Conservation (phyloP, 768 basidiomycete genomes). For the Chiua virens region DNA sequence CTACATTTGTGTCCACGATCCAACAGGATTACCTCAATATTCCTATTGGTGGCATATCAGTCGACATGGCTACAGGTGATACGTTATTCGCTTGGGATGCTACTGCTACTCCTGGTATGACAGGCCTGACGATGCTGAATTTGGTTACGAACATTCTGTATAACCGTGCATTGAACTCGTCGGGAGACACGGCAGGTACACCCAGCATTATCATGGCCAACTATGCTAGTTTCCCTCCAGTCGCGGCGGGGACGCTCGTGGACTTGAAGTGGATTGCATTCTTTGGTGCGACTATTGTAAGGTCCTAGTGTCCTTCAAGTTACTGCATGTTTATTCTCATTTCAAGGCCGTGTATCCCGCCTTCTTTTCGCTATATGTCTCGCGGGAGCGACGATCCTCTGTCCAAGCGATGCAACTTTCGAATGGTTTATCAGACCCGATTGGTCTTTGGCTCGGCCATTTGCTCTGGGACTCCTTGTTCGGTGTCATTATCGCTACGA, state of each 20-base stretch:
- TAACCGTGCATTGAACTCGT: slow-evolving; percentile 57
- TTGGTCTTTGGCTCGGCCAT: slow-evolving; percentile 79
- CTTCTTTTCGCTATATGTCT: slow-evolving; percentile 77
- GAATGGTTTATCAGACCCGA: slow-evolving; percentile 68
- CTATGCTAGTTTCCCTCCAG: slow-evolving; percentile 57
- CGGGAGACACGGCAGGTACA: slow-evolving; percentile 36
- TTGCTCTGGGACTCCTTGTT: slow-evolving; percentile 69
- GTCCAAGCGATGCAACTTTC: slow-evolving; percentile 84
- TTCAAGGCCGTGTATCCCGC: slow-evolving; percentile 73
- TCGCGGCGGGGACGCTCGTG: slow-evolving; percentile 54
- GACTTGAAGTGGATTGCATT: slow-evolving; percentile 76
- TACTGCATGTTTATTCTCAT: neutral
- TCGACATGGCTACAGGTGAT: slow-evolving; percentile 49
- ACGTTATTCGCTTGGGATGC: slow-evolving; percentile 75
- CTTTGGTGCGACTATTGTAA: slow-evolving; percentile 71
- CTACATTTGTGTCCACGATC: slow-evolving; percentile 58
- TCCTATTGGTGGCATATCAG: slow-evolving; percentile 67
- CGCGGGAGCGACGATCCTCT: slow-evolving; percentile 61
- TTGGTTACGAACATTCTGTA: slow-evolving; percentile 66
- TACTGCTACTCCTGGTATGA: slow-evolving; percentile 52
- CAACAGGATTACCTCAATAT: slow-evolving; percentile 51
- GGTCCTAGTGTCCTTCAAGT: slow-evolving; percentile 2
- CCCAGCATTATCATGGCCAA: slow-evolving; percentile 58
- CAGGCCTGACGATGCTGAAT: slow-evolving; percentile 64
- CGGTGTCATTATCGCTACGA: slow-evolving; percentile 56